Base-by-base conservation (phyloP, 805 yeast species). In the Nakazawaea anatomiae region DNA sequence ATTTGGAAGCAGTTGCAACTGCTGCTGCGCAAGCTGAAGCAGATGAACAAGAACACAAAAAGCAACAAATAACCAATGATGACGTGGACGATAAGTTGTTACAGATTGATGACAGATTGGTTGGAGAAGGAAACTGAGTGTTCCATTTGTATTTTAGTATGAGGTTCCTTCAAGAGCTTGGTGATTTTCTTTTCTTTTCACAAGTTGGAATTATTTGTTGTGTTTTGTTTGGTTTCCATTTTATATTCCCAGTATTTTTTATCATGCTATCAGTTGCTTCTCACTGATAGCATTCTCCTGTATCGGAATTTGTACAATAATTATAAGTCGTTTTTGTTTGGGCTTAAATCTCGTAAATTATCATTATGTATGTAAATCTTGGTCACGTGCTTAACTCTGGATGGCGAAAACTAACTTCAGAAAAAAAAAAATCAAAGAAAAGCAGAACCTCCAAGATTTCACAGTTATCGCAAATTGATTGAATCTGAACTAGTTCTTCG, bases 71-170 rank as follows among this genome's bases (percentile, higher is more conserved):
- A 12, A 36, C 46, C 5, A 43, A 51, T 39, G 53, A 42, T 35
- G 53, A 51, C 14, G 53, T 51, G 10, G 53, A 51, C 34, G 53
- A 51, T 31, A 51, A 51, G 45, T 46, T 51, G 36, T 42, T 51
- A 36, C 50, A 51, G 30, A 51, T 51, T 28, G 53, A 51, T 28
- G 48, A 51, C n/a, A 46, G 53, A 46, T 51, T 51, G 27, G 53
- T 51, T 7, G 47, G 50, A 12, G 53, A 51, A 27, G 53, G 53
- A 12, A 42, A 42, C 27, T 51, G 28, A 28, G 18, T 12, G 6
- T 10, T 6, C 14, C 40, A 12, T 38, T 10, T 38, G 14, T 38
- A 12, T 38, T 38, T 38, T 38, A 38, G 18, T 38, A 12, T 38
- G 40, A 38, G n/a, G 40, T 8, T 10, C n/a, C 6, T 12, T 12